Conservation (phyloP, 768 basidiomycete genomes). For the Mycena venus region DNA sequence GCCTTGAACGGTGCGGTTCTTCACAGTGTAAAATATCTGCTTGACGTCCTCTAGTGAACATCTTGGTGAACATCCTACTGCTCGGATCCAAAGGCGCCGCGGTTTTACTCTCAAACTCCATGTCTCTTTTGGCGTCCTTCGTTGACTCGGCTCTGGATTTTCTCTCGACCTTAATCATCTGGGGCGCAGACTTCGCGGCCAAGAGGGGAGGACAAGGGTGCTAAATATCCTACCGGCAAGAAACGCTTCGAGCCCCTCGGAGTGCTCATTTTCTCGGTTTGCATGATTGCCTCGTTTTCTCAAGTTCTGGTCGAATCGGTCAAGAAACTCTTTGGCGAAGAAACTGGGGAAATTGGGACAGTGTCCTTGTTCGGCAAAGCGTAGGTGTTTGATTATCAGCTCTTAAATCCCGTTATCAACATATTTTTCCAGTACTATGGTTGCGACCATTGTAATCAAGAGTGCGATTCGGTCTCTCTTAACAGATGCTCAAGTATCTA, state of each 20-base stretch:
- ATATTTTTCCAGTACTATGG: slow-evolving; percentile 21
- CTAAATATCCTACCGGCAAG: slow-evolving; percentile 34
- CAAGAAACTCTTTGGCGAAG: slow-evolving; percentile 27
- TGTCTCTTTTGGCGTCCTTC: slow-evolving; percentile 36
- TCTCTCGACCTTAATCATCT: slow-evolving; percentile 34
- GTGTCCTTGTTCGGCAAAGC: slow-evolving; percentile 32
- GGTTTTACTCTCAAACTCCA: slow-evolving; percentile 28
- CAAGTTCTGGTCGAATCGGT: slow-evolving; percentile 31
- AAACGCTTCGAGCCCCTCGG: slow-evolving; percentile 37
- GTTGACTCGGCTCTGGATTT: slow-evolving; percentile 36
- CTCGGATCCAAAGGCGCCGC: slow-evolving; percentile 30
- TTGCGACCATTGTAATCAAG: slow-evolving; percentile 31
- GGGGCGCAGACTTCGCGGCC: slow-evolving; percentile 32
- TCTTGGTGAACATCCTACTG: slow-evolving; percentile 30
- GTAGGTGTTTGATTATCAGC: slow-evolving; percentile 1
- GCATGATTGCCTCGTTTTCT: slow-evolving; percentile 36
- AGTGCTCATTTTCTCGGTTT: slow-evolving; percentile 35
- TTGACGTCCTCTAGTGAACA: slow-evolving; percentile 22
- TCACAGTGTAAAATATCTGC: background rate
- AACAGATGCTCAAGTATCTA: background rate
- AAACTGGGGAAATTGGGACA: slow-evolving; percentile 27
- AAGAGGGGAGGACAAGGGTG: slow-evolving; percentile 23
- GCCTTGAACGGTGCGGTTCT: slow-evolving; percentile 29
- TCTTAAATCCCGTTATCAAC: background rate
- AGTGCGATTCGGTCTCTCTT: background rate